phyloP scores from a whole-genome alignment of 805 yeast genomes.

The Monosporozyma unispora region DNA sequence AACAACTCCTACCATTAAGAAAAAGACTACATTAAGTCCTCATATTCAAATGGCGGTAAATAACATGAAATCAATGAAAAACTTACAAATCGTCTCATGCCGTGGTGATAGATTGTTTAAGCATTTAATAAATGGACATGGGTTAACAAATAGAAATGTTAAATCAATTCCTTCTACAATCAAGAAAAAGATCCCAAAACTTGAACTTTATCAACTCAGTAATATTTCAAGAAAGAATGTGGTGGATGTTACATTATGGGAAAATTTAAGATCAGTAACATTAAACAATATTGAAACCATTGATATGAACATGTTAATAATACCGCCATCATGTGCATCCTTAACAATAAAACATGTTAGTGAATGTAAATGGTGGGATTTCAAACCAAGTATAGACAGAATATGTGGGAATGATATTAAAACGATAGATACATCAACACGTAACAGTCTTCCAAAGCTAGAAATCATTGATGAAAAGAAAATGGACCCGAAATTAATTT shows the following conservation, averaged over 20 bases:
- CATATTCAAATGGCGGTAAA: neutral
- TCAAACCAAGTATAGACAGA: neutral
- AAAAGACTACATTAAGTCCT: neutral
- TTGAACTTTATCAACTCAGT: constrained; percentile 12
- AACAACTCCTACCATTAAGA: neutral
- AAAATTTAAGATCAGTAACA: constrained; percentile 14
- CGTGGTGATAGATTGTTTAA: constrained; percentile 18
- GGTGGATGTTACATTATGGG: constrained; percentile 25
- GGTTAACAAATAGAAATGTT: constrained; percentile 25
- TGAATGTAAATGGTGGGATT: constrained; percentile 23
- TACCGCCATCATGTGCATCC: constrained; percentile 19
- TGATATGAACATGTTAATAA: constrained; percentile 18
- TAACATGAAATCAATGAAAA: constrained; percentile 17
- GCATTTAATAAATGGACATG: constrained; percentile 23
- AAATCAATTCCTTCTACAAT: constrained; percentile 19
- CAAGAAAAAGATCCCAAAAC: constrained; percentile 13
- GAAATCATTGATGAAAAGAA: constrained; percentile 2
- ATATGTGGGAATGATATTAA: neutral
- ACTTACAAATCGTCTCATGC: constrained; percentile 12
- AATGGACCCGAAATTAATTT: neutral
- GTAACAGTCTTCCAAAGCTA: neutral
- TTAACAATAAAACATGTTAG: constrained; percentile 11
- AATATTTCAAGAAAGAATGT: constrained; percentile 9
- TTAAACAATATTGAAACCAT: constrained; percentile 12
- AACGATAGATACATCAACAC: neutral